Evolutionary conservation across 345 rosid genomes (phyloP).

Genomic region (Cochlearia excelsa): DNA sequence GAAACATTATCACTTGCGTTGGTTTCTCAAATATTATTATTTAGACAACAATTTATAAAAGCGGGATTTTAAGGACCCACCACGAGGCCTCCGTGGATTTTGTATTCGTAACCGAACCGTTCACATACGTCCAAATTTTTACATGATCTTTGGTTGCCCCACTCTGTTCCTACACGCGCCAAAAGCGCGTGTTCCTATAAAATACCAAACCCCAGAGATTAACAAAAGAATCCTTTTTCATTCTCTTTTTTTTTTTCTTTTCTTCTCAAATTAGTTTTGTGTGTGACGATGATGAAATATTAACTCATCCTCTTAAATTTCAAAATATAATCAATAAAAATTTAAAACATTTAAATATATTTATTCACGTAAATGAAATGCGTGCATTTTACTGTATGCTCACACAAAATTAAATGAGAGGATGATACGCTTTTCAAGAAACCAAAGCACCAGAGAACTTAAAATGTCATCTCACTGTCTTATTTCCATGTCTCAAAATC

Average conservation of each 20-base stretch:
- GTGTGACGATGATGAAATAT: no score
- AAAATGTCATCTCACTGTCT: no score
- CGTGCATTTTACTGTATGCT: no score
- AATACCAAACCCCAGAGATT: not conserved
- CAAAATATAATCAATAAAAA: no score
- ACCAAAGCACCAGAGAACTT: no score
- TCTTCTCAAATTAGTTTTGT: not conserved
- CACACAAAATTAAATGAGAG: no score
- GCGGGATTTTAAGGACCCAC: conserved; percentile 35
- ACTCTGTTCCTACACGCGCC: conserved; percentile 18
- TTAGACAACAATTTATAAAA: conserved; percentile 12
- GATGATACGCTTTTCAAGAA: no score
- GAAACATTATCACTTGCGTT: conserved; percentile 12
- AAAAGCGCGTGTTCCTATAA: conserved; percentile 10
- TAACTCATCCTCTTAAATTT: no score
- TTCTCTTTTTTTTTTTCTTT: not conserved
- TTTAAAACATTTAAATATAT: no score
- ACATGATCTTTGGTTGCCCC: conserved; percentile 11
- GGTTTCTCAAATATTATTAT: conserved; percentile 20
- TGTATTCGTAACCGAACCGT: conserved; percentile 24
- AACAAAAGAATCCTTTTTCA: no score
- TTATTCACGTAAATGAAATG: no score
- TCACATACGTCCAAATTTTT: conserved; percentile 37
- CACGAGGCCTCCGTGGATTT: conserved; percentile 25
- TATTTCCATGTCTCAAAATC: no score